Evolutionary conservation across 2,329 filamentous ascomycete species (phyloP).

Genomic region (Alternaria incomplexa): DNA sequence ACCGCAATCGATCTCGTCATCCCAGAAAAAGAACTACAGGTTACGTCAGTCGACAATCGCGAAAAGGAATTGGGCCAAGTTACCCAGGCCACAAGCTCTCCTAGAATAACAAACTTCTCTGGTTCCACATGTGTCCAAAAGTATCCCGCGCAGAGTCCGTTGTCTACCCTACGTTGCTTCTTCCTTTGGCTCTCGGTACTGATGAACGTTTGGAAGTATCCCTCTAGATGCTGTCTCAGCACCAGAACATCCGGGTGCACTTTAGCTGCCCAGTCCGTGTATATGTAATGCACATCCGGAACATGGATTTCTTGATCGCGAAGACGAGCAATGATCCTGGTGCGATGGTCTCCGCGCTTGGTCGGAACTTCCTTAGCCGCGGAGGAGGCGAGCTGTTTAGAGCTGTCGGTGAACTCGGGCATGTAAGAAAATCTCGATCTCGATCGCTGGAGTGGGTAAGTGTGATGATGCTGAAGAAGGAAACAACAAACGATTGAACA

Average conservation of each 20-base stretch:
- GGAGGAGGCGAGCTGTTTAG: not conserved
- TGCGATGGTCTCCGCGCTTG: not conserved
- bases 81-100: constrained; percentile 13
- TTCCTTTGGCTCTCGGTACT: constrained; percentile 5
- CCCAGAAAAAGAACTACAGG: constrained; percentile 15
- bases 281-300: constrained; percentile 8
- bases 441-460: not conserved
- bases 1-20: constrained; percentile 17
- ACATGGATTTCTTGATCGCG: constrained; percentile 9
- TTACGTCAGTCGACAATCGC: not conserved
- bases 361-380: not conserved
- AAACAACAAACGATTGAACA: not conserved
- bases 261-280: constrained; percentile 6
- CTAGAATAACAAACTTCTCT: constrained; percentile 5
- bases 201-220: constrained; percentile 5
- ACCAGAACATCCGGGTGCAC: constrained; percentile 1
- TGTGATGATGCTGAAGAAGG: not conserved
- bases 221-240: constrained; percentile 5
- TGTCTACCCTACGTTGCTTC: constrained; percentile 10
- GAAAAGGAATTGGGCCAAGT: not conserved
- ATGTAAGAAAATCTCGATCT: not conserved
- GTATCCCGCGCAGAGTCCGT: constrained; percentile 6
- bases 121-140: constrained; percentile 9
- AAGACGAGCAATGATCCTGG: constrained; percentile 2
- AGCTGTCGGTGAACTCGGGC: not conserved